phyloP scores from a whole-genome alignment of 2,329 filamentous ascomycete genomes.

The Exophiala xenobiotica region DNA sequence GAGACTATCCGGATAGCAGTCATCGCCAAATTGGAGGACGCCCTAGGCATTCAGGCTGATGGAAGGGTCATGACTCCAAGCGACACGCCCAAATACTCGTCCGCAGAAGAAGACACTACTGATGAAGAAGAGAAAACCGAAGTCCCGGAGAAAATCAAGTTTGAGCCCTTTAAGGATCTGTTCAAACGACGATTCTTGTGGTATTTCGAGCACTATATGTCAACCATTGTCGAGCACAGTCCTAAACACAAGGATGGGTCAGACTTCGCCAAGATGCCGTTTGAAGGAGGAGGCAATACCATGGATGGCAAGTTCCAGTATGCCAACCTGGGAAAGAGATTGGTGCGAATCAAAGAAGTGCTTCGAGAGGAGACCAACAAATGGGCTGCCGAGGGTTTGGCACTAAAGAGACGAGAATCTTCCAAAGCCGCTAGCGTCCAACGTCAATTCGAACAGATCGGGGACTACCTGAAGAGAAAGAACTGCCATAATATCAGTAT shows the following conservation, averaged over 20 bases:
- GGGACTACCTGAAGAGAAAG: constrained; percentile 69
- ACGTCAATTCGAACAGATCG: constrained; percentile 80
- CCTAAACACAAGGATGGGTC: constrained; percentile 63
- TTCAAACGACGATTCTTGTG: constrained; percentile 90
- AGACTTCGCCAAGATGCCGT: constrained; percentile 78
- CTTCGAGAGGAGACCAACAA: constrained; percentile 68
- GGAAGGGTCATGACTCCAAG: constrained; percentile 40
- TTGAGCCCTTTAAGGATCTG: constrained; percentile 85
- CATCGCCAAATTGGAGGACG: constrained; percentile 78
- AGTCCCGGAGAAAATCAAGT: constrained; percentile 56
- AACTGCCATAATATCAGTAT: constrained; percentile 72
- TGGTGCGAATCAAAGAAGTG: constrained; percentile 66
- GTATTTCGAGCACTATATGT: constrained; percentile 89
- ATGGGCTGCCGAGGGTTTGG: constrained; percentile 71
- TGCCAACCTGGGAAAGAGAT: constrained; percentile 65
- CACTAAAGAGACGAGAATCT: constrained; percentile 62
- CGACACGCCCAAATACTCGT: constrained; percentile 10
- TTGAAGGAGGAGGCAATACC: constrained; percentile 71
- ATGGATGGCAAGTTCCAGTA: constrained; percentile 92
- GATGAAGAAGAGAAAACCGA: constrained; percentile 49
- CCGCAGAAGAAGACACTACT: constrained; percentile 38
- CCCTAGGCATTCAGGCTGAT: constrained; percentile 64
- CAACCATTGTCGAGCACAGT: constrained; percentile 64
- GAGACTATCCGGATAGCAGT: constrained; percentile 85
- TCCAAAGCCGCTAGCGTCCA: constrained; percentile 79